Conservation (phyloP, 129 eudicot species). For the carrot (Daucus carota) region DH1_v3.0 NC_030381.2:51020501-51021000, state of each 20-base stretch:
- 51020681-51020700: not conserved
- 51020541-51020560: too few relatives aligned
- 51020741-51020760: not conserved
- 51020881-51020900: constrained; percentile 12
- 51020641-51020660: not conserved
- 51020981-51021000: constrained; percentile 12
- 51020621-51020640: not conserved
- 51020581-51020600: too few relatives aligned
- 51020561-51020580: too few relatives aligned
- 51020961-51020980: not conserved
- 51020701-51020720: not conserved
- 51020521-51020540: too few relatives aligned
- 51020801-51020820: not conserved
- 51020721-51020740: not conserved
- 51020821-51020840: constrained; percentile 12
- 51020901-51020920: constrained; percentile 34
- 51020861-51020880: not conserved
- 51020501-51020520: too few relatives aligned
- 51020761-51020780: not conserved
- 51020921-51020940: constrained; percentile 30
- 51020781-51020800: not conserved
- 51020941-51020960: constrained; percentile 26
- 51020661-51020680: not conserved
- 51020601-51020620: too few relatives aligned
- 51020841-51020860: constrained; percentile 1